phyloP scores from a whole-genome alignment of 169 alveolate species.

The Perkinsus chesapeaki region DNA sequence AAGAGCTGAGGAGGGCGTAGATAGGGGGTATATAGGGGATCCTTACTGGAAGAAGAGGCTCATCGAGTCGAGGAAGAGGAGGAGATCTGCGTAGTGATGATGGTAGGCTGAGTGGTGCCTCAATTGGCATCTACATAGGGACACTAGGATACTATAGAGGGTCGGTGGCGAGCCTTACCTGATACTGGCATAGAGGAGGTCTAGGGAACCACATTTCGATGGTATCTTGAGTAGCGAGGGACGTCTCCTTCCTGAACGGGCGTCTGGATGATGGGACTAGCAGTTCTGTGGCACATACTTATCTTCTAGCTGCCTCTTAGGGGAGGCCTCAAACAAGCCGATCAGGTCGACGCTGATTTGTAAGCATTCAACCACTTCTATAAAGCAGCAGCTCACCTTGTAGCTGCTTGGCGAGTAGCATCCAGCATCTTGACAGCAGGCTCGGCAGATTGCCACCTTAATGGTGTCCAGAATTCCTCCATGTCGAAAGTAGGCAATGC shows the following conservation, averaged over 20 bases:
- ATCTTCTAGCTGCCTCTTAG: not conserved
- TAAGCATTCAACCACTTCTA: not conserved
- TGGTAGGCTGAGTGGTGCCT: not conserved
- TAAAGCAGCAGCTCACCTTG: not conserved
- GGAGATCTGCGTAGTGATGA: not conserved
- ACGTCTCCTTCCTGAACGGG: not conserved
- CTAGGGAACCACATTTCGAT: not conserved
- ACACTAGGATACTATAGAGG: not conserved
- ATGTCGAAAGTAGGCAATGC: not conserved
- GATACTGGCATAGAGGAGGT: not conserved
- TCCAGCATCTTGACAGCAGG: not conserved
- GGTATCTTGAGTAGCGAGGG: not conserved
- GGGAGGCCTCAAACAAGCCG: not conserved
- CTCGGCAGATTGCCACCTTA: not conserved
- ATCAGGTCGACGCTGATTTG: not conserved
- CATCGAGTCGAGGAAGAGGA: not conserved
- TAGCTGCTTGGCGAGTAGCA: not conserved
- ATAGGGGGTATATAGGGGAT: no score
- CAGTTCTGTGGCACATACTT: not conserved
- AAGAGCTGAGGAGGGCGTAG: no score
- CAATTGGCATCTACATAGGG: not conserved
- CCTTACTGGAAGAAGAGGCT: not conserved
- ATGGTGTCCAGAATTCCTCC: not conserved
- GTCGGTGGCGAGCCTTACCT: no score
- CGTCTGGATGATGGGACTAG: not conserved